A percentile compares a stretch with the other conserved stretches of the same genome.
Evolutionary conservation across 208 protist species (phyloP).

Genomic region (Trichomonas tenax): DNA sequence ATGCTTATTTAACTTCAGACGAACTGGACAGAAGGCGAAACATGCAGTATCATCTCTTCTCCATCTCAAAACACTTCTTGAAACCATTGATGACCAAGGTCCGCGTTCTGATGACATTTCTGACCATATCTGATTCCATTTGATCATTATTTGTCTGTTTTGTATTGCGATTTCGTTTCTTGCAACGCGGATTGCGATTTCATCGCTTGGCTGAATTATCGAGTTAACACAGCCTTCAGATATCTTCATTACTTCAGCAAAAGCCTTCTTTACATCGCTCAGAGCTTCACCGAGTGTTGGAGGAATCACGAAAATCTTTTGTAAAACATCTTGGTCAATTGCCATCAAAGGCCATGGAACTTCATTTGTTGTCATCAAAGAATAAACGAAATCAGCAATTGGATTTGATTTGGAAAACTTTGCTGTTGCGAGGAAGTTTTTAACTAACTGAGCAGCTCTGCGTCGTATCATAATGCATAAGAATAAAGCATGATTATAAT

Average conservation of each 20-base stretch:
- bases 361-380: background rate
- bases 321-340: background rate
- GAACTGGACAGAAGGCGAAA: background rate
- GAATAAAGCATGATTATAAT: background rate
- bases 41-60: background rate
- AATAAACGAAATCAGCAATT: background rate
- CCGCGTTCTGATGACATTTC: background rate
- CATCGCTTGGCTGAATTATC: background rate
- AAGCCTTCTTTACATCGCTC: background rate
- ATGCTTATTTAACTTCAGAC: background rate
- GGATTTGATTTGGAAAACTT: background rate
- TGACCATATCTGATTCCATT: background rate
- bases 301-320: background rate
- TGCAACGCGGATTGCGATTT: background rate
- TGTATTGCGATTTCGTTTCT: background rate
- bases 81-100: background rate
- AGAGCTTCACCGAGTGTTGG: background rate
- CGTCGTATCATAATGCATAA: background rate
- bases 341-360: background rate
- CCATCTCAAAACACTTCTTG: background rate
- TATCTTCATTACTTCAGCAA: background rate
- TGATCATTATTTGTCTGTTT: background rate
- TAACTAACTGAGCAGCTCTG: background rate
- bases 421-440: background rate
- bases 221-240: background rate